phyloP scores from a whole-genome alignment of 768 basidiomycete species.

The Lactifluus rugatus region DNA sequence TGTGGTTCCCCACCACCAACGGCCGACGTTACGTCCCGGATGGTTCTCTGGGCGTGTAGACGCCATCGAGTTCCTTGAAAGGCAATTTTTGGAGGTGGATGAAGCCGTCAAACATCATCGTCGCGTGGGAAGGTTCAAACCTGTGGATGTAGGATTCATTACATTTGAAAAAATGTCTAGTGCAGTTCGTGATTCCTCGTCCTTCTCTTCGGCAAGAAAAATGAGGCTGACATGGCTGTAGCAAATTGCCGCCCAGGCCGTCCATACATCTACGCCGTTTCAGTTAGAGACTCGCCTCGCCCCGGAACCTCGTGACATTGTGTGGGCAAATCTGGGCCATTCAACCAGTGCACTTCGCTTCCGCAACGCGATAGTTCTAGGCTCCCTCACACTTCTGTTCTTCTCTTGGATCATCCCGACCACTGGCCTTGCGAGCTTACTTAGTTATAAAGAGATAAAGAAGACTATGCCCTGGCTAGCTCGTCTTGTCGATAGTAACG shows the following conservation, averaged over 20 bases:
- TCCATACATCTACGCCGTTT: conserved; percentile 59
- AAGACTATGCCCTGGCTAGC: conserved; percentile 84
- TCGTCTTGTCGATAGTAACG: conserved; percentile 70
- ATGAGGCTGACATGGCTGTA: conserved; percentile 24
- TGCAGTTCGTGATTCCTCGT: conserved; percentile 44
- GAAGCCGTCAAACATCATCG: conserved; percentile 72
- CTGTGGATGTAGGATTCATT: conserved; percentile 84
- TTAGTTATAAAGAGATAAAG: conserved; percentile 92
- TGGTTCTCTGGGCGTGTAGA: conserved; percentile 78
- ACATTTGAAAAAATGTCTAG: conserved; percentile 95
- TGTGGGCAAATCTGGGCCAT: conserved; percentile 85
- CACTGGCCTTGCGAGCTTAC: conserved; percentile 70
- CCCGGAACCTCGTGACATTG: conserved; percentile 91
- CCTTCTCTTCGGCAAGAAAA: background rate
- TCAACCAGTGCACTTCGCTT: conserved; percentile 46
- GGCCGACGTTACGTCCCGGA: conserved; percentile 66
- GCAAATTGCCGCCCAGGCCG: conserved; percentile 86
- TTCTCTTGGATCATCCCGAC: conserved; percentile 93
- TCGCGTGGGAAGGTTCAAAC: conserved; percentile 60
- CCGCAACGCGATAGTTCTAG: conserved; percentile 64
- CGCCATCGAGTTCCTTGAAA: conserved; percentile 80
- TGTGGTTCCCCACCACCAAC: conserved; percentile 62
- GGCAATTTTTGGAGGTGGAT: conserved; percentile 70
- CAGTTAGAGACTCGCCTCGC: conserved; percentile 65
- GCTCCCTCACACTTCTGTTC: conserved; percentile 60